Evolutionary conservation across 2,329 filamentous ascomycete genomes (phyloP).

Genomic region (Cytospora paraplurivora): DNA sequence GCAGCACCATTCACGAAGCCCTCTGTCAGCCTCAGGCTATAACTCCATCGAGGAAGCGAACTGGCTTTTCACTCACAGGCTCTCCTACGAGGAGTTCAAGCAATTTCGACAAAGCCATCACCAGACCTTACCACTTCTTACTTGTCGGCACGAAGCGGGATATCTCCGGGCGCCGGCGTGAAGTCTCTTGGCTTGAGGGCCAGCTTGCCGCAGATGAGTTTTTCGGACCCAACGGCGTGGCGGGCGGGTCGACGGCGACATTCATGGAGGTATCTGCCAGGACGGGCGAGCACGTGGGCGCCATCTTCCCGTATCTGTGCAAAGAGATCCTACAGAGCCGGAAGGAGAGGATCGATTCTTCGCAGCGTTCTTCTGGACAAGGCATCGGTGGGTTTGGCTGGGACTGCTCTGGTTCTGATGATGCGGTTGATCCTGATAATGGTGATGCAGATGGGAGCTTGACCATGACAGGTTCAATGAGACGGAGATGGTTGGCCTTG

Average conservation of each 20-base stretch:
- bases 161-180: conserved; percentile 34
- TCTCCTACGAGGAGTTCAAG: conserved; percentile 5
- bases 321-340: conserved; percentile 39
- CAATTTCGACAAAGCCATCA: conserved; percentile 14
- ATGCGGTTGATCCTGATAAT: conserved; percentile 14
- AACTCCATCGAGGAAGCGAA: conserved; percentile 10
- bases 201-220: conserved; percentile 25
- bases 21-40: conserved; percentile 8
- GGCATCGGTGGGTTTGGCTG: conserved; percentile 19
- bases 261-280: conserved; percentile 41
- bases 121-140: conserved; percentile 37
- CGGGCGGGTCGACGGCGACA: conserved; percentile 30
- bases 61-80: conserved; percentile 12
- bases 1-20: conserved; percentile 12
- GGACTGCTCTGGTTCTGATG: conserved; percentile 16
- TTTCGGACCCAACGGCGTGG: conserved; percentile 31
- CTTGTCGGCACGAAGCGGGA: conserved; percentile 44
- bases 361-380: conserved; percentile 2
- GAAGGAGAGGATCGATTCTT: conserved; percentile 15
- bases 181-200: conserved; percentile 40
- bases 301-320: conserved; percentile 39
- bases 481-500: conserved; percentile 20
- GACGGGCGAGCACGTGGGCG: conserved; percentile 41
- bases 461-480: conserved; percentile 15
- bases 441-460: conserved; percentile 14